Conservation (phyloP, 2,329 filamentous ascomycete genomes). For the Trichoderma aggressivum region DNA sequence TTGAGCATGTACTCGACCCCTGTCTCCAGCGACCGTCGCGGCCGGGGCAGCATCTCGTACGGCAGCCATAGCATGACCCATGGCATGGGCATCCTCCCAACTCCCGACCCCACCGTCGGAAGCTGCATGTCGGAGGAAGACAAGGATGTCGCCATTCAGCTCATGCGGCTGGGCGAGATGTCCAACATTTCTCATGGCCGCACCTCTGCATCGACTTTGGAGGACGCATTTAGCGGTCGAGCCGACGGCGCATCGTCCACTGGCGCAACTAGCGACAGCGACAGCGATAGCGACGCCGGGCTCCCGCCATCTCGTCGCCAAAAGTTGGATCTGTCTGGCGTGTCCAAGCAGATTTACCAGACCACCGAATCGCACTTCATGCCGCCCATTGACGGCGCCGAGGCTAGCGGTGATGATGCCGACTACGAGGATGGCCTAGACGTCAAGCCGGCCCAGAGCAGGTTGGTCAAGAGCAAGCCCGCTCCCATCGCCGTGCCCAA, state of each 20-base stretch:
- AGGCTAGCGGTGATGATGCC: constrained; percentile 35
- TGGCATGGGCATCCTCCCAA: constrained; percentile 66
- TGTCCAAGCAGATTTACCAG: constrained; percentile 46
- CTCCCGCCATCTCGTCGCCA: constrained; percentile 57
- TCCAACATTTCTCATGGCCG: constrained; percentile 91
- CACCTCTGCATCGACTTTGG: constrained; percentile 87
- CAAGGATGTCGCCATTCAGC: constrained; percentile 88
- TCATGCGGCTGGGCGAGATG: constrained; percentile 93
- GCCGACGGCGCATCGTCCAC: constrained; percentile 83
- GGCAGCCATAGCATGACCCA: constrained; percentile 41
- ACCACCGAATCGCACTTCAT: constrained; percentile 53
- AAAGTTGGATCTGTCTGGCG: constrained; percentile 47
- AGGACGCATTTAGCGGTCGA: constrained; percentile 88
- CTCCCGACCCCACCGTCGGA: constrained; percentile 93
- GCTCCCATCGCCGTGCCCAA: constrained; percentile 31
- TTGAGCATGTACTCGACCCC: constrained; percentile 62
- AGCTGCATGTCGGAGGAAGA: constrained; percentile 96
- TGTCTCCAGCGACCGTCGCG: constrained; percentile 58
- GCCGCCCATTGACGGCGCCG: constrained; percentile 47
- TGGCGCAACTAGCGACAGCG: constrained; percentile 76
- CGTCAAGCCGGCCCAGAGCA: constrained; percentile 41
- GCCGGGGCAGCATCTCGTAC: constrained; percentile 61
- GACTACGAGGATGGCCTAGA: constrained; percentile 36
- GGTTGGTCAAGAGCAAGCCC: constrained; percentile 41
- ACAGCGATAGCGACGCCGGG: constrained; percentile 63